Evolutionary conservation across 2,329 filamentous ascomycete genomes (phyloP).

Genomic region (Cercospora sp.): DNA sequence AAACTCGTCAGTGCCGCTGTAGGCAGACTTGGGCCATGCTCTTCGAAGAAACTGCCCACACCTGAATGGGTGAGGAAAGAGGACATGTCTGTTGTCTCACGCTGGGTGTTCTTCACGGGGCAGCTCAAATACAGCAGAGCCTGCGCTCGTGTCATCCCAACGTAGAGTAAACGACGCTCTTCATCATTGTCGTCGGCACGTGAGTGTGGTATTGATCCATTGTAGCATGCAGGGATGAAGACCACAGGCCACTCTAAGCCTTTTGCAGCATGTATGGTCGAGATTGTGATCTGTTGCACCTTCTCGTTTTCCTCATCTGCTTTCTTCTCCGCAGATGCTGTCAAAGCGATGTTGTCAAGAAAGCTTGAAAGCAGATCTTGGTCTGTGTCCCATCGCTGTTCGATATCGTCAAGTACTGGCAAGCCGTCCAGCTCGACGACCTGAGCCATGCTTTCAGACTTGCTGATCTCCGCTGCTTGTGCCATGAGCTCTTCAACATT

Average conservation of each 20-base stretch:
- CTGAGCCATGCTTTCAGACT: conserved; percentile 29
- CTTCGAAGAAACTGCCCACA: conserved; percentile 56
- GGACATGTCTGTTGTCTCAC: conserved; percentile 66
- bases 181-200: conserved; percentile 83
- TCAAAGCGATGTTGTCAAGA: conserved; percentile 86
- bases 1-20: conserved; percentile 64
- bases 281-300: conserved; percentile 74
- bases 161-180: conserved; percentile 85
- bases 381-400: conserved; percentile 57
- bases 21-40: conserved; percentile 70
- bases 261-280: conserved; percentile 94
- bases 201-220: conserved; percentile 87
- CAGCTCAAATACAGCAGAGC: conserved; percentile 82
- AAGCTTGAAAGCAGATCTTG: conserved; percentile 74
- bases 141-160: conserved; percentile 94
- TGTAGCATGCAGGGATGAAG: conserved; percentile 86
- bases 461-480: conserved; percentile 71
- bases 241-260: conserved; percentile 95
- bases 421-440: conserved; percentile 53
- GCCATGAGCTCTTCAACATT: conserved; percentile 87
- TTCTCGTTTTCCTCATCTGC: conserved; percentile 59
- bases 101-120: conserved; percentile 66
- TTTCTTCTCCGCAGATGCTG: conserved; percentile 70
- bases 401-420: conserved; percentile 66
- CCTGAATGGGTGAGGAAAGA: conserved; percentile 64